Conservation (phyloP, 768 basidiomycete genomes). For the Wakefieldia striispora region DNA sequence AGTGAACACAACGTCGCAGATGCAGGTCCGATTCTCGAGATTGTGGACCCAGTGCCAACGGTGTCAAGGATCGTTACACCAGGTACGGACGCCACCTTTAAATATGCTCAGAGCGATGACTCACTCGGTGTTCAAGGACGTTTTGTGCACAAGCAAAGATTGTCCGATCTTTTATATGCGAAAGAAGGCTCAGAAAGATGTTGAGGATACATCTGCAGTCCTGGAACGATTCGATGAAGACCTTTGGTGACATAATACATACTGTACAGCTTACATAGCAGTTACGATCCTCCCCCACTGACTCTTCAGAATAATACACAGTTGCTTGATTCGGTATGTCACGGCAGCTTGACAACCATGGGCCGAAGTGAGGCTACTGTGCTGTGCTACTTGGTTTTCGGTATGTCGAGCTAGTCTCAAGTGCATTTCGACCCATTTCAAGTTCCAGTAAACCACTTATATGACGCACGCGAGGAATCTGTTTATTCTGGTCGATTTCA, state of each 20-base stretch:
- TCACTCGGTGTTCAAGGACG: slow-evolving; percentile 58
- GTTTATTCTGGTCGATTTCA: too few relatives aligned
- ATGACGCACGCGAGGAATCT: too few relatives aligned
- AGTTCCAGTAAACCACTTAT: too few relatives aligned
- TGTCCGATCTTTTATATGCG: slow-evolving; percentile 99
- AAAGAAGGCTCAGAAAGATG: slow-evolving; percentile 98
- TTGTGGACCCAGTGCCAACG: slow-evolving; percentile 99
- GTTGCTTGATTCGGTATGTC: too few relatives aligned
- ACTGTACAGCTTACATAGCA: neutral
- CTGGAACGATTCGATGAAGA: slow-evolving; percentile 85
- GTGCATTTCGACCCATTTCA: too few relatives aligned
- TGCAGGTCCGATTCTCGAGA: slow-evolving; percentile 90
- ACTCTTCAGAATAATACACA: too few relatives aligned
- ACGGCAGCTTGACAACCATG: too few relatives aligned
- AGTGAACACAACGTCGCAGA: slow-evolving; percentile 63
- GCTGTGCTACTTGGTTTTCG: too few relatives aligned
- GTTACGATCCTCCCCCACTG: neutral
- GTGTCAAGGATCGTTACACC: slow-evolving; percentile 97
- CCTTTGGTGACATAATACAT: slow-evolving; percentile 48
- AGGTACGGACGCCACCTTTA: slow-evolving; percentile 42
- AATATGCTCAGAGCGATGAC: neutral
- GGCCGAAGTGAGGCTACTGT: too few relatives aligned
- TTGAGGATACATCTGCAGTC: slow-evolving; percentile 75
- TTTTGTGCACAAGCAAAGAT: slow-evolving; percentile 93
- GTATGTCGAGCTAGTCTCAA: too few relatives aligned